Conservation (phyloP, 2,329 filamentous ascomycete species). For the Alternaria longipes region DNA sequence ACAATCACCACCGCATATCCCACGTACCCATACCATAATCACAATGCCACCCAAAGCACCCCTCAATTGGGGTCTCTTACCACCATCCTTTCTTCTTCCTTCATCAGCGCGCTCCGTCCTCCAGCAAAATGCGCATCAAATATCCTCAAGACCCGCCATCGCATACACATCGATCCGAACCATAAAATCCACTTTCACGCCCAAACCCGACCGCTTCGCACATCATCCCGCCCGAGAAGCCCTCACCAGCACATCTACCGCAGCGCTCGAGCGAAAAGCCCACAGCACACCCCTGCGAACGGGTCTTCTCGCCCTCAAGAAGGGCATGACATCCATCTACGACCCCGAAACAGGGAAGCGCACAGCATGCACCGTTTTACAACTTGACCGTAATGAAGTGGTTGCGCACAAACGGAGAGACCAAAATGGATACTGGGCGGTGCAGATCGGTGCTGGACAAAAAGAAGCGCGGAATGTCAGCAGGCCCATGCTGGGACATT, state of each 20-base stretch:
- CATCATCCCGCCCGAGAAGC: constrained; percentile 59
- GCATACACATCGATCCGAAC: constrained; percentile 41
- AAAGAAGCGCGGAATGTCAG: constrained; percentile 78
- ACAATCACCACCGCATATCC: constrained; percentile 17
- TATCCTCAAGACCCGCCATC: constrained; percentile 20
- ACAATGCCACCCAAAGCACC: constrained; percentile 48
- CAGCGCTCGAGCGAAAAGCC: constrained; percentile 67
- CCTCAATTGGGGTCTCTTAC: constrained; percentile 46
- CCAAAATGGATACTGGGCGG: constrained; percentile 89
- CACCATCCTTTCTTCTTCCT: constrained; percentile 42
- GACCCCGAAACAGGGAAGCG: constrained; percentile 77
- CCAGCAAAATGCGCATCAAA: constrained; percentile 24
- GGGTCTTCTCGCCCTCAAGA: constrained; percentile 86
- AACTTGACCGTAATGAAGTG: constrained; percentile 92
- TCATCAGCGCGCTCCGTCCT: constrained; percentile 38
- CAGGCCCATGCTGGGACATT: constrained; percentile 88
- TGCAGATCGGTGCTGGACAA: constrained; percentile 84
- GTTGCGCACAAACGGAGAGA: constrained; percentile 83
- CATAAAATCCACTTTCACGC: constrained; percentile 67
- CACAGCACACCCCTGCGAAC: constrained; percentile 72
- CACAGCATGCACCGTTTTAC: constrained; percentile 88
- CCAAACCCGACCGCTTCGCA: constrained; percentile 63
- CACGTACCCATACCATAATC: constrained; percentile 14
- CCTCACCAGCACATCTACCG: constrained; percentile 65
- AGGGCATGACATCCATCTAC: constrained; percentile 94